Conservation (phyloP, 108 stramenopile species). For the Heterococcus sp. region DNA sequence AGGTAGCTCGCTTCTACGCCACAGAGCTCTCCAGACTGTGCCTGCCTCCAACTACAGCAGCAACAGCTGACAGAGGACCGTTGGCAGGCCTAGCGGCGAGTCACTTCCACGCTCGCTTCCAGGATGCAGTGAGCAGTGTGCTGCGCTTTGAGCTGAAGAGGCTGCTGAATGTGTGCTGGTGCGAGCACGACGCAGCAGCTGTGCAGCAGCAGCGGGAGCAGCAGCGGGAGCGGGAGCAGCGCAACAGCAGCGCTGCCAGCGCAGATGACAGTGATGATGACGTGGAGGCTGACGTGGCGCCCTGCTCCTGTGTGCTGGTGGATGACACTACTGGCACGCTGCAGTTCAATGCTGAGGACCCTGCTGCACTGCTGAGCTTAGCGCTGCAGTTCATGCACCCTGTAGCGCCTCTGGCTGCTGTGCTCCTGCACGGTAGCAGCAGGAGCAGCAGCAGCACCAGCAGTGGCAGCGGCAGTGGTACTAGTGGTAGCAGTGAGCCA, state of each 20-base stretch:
- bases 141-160: not conserved
- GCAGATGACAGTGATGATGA: not conserved
- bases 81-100: not conserved
- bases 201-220: not conserved
- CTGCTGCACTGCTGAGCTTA: not conserved
- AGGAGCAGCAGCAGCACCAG: not conserved
- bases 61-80: not conserved
- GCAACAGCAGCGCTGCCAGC: not conserved
- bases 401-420: not conserved
- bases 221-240: not conserved
- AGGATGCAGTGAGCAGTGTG: not conserved
- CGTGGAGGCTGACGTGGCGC: not conserved
- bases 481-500: not conserved
- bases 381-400: not conserved
- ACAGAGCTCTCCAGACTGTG: not conserved
- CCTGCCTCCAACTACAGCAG: no score
- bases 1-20: not conserved
- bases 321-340: not conserved
- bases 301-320: not conserved
- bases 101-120: not conserved
- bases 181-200: not conserved
- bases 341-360: not conserved
- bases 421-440: not conserved
- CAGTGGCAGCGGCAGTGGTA: not conserved
- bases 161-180: not conserved